Evolutionary conservation across 2,329 filamentous ascomycete species (phyloP).

Genomic region (Aspergillus unguis): DNA sequence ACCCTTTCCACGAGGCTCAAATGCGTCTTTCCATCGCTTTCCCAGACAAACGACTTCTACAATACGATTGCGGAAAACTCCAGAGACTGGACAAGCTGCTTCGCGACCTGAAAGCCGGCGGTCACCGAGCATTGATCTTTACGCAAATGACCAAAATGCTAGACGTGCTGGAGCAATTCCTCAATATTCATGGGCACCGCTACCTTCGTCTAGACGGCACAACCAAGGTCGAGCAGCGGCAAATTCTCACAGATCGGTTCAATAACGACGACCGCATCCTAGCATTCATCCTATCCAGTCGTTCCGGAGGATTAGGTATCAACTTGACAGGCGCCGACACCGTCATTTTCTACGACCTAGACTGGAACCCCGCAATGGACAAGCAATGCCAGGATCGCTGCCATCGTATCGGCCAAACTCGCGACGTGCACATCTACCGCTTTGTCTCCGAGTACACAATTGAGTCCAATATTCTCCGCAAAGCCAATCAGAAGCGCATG

Average conservation of each 20-base stretch:
- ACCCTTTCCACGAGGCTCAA: slow-evolving; percentile 90
- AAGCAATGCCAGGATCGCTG: slow-evolving; percentile 98
- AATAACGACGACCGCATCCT: slow-evolving; percentile 91
- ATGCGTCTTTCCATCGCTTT: slow-evolving; percentile 95
- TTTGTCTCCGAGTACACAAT: slow-evolving; percentile 92
- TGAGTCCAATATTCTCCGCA: slow-evolving; percentile 94
- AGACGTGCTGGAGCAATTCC: slow-evolving; percentile 93
- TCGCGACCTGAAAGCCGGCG: slow-evolving; percentile 79
- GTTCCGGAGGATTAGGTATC: slow-evolving; percentile 91
- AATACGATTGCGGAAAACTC: slow-evolving; percentile 96
- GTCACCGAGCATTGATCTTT: slow-evolving; percentile 94
- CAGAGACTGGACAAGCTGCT: slow-evolving; percentile 84
- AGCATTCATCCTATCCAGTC: slow-evolving; percentile 91
- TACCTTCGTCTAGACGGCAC: slow-evolving; percentile 96
- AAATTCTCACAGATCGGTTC: slow-evolving; percentile 93
- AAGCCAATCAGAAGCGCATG: slow-evolving; percentile 96
- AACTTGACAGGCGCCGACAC: slow-evolving; percentile 96
- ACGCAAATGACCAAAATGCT: slow-evolving; percentile 99
- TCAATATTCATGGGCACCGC: slow-evolving; percentile 96
- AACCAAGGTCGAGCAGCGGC: slow-evolving; percentile 91
- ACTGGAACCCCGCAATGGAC: slow-evolving; percentile 99
- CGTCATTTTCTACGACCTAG: slow-evolving; percentile 97
- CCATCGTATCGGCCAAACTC: slow-evolving; percentile 94
- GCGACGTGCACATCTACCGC: slow-evolving; percentile 96
- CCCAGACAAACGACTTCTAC: slow-evolving; percentile 89